Evolutionary conservation across 345 rosid genomes (phyloP).

Genomic region (Kernera saxatilis): DNA sequence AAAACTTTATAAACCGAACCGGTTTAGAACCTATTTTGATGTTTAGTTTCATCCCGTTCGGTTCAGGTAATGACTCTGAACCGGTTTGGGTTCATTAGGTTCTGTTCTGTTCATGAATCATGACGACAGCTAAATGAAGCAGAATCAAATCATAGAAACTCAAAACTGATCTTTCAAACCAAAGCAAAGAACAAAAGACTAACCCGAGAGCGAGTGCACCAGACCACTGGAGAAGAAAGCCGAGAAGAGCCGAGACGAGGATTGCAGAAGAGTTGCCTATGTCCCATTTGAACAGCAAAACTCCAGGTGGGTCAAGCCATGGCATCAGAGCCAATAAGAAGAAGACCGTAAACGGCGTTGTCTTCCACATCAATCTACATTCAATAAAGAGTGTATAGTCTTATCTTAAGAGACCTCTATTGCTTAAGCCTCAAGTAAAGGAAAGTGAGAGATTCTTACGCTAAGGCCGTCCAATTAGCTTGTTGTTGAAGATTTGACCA

Average conservation of each 20-base stretch:
- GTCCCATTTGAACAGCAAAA: slow-evolving; percentile 70
- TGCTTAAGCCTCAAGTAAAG: slow-evolving; percentile 11
- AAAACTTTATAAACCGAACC: background rate
- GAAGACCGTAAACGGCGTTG: slow-evolving; percentile 77
- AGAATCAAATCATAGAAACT: background rate
- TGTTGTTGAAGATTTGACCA: slow-evolving; percentile 94
- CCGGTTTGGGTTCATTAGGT: slow-evolving; percentile 3
- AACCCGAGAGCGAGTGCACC: slow-evolving; percentile 97
- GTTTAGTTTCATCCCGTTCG: background rate
- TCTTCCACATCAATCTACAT: slow-evolving; percentile 95
- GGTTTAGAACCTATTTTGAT: background rate
- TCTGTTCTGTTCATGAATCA: background rate
- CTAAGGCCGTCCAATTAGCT: slow-evolving; percentile 91
- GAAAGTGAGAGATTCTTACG: slow-evolving; percentile 37
- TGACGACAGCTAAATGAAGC: background rate
- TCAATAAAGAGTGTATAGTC: background rate
- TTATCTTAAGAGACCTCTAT: background rate
- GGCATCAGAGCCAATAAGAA: slow-evolving; percentile 85
- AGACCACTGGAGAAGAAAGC: slow-evolving; percentile 94
- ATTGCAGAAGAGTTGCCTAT: slow-evolving; percentile 55
- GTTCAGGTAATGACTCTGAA: background rate
- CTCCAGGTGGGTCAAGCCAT: slow-evolving; percentile 96
- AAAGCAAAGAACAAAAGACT: slow-evolving; percentile 13
- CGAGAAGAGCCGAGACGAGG: slow-evolving; percentile 72
- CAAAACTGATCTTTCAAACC: background rate